These are phyloP conservation scores for Citropsis articulata DNA, from an alignment of 345 rosid genomes.

Conservation along the genomic window DNA sequence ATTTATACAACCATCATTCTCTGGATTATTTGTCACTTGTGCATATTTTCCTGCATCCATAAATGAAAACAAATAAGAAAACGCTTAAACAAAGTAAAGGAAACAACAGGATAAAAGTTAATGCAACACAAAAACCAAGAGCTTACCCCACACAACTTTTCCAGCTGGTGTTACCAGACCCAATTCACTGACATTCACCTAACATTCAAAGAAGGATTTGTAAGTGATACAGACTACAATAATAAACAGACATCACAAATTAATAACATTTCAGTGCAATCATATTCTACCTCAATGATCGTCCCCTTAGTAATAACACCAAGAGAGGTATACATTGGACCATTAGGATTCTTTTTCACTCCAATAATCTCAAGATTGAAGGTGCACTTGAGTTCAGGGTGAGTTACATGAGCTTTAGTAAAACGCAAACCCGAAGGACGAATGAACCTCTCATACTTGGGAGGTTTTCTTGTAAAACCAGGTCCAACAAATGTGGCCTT, in stretches of 20 bases:
- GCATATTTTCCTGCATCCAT: slow-evolving; percentile 79
- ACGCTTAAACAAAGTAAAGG: not conserved
- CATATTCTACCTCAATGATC: slow-evolving; percentile 64
- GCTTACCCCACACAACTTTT: slow-evolving; percentile 93
- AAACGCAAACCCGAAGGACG: slow-evolving; percentile 88
- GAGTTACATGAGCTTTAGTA: slow-evolving; percentile 92
- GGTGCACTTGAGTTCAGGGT: slow-evolving; percentile 86
- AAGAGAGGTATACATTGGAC: slow-evolving; percentile 88
- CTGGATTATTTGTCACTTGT: slow-evolving; percentile 94
- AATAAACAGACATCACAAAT: not conserved
- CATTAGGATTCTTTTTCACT: slow-evolving; percentile 89
- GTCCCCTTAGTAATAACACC: slow-evolving; percentile 95
- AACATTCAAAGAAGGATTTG: slow-evolving; percentile 11
- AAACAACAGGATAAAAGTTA: not conserved
- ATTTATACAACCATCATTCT: slow-evolving; percentile 86
- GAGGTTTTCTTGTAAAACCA: slow-evolving; percentile 92
- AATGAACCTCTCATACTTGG: slow-evolving; percentile 92
- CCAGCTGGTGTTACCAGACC: slow-evolving; percentile 93
- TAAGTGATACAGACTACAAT: not conserved
- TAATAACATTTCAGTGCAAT: not conserved
- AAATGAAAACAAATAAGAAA: not conserved
- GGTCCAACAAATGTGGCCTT: slow-evolving; percentile 91
- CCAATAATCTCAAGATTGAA: slow-evolving; percentile 86
- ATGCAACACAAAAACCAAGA: not conserved
- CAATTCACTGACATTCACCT: slow-evolving; percentile 96